Percentiles rank a stretch among this genome's conserved stretches.
Conservation (phyloP, 2,329 filamentous ascomycete species). For the Epichloe uncinata region DNA sequence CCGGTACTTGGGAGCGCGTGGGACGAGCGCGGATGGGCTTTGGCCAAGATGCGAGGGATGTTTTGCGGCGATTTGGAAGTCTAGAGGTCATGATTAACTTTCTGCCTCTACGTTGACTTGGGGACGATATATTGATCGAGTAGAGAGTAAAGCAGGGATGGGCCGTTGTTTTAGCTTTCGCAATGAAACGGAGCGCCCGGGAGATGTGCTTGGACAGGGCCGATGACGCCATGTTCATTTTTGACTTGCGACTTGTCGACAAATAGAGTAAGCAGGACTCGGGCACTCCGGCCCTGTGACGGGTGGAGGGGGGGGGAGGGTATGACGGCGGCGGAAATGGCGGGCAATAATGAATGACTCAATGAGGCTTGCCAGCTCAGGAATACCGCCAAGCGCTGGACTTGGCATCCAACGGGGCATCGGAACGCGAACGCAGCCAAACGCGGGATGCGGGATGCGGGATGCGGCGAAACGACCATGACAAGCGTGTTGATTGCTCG, state of each 20-base stretch:
- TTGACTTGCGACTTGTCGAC: no score
- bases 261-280: no score
- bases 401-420: neutral
- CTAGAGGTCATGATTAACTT: constrained; percentile 20
- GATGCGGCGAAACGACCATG: neutral
- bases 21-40: constrained; percentile 24
- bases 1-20: constrained; percentile 19
- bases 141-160: constrained; percentile 2
- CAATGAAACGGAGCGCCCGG: neutral
- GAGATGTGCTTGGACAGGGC: neutral
- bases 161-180: no score
- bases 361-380: neutral
- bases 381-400: neutral
- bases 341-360: neutral
- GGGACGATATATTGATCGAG: constrained; percentile 21
- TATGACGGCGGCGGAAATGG: no score
- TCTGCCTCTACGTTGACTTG: constrained; percentile 19
- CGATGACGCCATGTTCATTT: neutral
- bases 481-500: neutral
- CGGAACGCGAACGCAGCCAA: neutral
- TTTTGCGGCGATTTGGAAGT: constrained; percentile 16
- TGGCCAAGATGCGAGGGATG: constrained; percentile 19
- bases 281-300: no score
- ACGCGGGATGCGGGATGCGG: neutral
- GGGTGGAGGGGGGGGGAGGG: no score